Base-by-base conservation (phyloP, 495 filamentous ascomycete genomes). In the Oleoguttula mirabilis region DNA sequence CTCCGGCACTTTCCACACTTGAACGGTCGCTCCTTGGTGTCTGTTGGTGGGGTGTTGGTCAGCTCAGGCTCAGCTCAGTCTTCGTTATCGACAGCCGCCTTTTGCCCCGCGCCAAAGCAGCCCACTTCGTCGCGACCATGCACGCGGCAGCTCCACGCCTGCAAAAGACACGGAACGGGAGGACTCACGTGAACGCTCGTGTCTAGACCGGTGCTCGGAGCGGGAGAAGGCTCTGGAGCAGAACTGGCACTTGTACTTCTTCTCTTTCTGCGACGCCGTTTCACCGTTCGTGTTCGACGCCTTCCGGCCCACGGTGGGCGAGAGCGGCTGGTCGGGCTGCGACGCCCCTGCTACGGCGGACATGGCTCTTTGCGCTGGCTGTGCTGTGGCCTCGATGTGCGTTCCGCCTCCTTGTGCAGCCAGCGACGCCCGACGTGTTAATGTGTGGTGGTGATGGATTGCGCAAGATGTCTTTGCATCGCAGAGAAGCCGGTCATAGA, bases 191-290 rank as follows among this genome's bases (percentile, higher is more conserved):
- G 88, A 94, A 64, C 90, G 73, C 64, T 98, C 90, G 66, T 98
- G 90, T 67, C 90, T 72, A 65, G 86, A 94, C 50, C 92, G 77
- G 65, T 98, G 90, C 63, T 98, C 92, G 60, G 86, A 94, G 60
- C 92, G 73, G 67, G 85, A 94, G 61, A 98, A 98, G 40, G 90
- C 90, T 59, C 90, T 76, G 63, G 82, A 84, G 70, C 90, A 98
- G 65, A 94, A 98, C 72, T 93, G 85, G 67, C 90, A 98, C 65
- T 96, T 94, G 76, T 98, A 98, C 65, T 94, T 95, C 70, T 88
- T 85, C 69, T 95, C 43, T 28, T 51, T 51, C 46, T 43, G 37
- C 33, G 28, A 32, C 10, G 15, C 33, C 8, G 37, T 6, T n/a
- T 41, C 45, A 7, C 14, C 15, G 28, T 10, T 19, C 6, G 10